These are phyloP conservation scores for Trichoderma orchidacearum DNA, from an alignment of 495 filamentous ascomycete genomes.

Conservation along the genomic window DNA sequence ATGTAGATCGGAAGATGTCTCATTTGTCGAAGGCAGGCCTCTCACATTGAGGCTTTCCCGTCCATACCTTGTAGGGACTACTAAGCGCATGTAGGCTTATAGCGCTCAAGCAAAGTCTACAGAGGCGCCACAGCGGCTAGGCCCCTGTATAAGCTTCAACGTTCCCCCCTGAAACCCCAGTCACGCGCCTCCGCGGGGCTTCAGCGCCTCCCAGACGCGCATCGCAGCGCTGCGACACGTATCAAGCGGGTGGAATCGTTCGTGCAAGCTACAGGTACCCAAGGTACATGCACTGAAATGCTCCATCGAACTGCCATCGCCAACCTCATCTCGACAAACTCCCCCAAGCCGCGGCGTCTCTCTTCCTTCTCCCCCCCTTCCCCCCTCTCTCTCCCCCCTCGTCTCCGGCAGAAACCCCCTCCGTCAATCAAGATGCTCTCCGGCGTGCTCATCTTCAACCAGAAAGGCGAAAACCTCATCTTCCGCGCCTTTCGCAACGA, in stretches of 20 bases:
- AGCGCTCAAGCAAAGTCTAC: too few relatives aligned
- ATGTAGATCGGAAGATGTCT: too few relatives aligned
- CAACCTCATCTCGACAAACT: background rate
- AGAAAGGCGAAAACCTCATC: slow-evolving; percentile 99
- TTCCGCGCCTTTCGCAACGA: slow-evolving; percentile 97
- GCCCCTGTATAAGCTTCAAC: background rate
- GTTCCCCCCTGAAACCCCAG: background rate
- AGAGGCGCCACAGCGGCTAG: background rate
- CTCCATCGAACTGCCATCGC: background rate
- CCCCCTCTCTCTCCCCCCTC: background rate
- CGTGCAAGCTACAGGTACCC: too few relatives aligned
- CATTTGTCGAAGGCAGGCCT: too few relatives aligned
- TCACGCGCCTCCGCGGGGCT: background rate
- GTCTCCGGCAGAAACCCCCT: background rate
- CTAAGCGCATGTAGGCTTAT: too few relatives aligned
- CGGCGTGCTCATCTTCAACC: slow-evolving; percentile 95
- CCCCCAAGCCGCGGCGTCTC: background rate
- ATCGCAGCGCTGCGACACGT: too few relatives aligned
- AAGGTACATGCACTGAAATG: too few relatives aligned
- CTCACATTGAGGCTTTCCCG: too few relatives aligned
- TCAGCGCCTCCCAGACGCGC: background rate
- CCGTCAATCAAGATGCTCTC: slow-evolving; percentile 60
- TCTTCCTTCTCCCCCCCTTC: background rate
- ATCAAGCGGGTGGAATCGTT: too few relatives aligned
- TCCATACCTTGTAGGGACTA: too few relatives aligned